Evolutionary conservation across 371 early-diverging fungal genomes (phyloP), one percentile per base, ranked within the genome.

Genomic region (Syncephalastrum sp.): DNA sequence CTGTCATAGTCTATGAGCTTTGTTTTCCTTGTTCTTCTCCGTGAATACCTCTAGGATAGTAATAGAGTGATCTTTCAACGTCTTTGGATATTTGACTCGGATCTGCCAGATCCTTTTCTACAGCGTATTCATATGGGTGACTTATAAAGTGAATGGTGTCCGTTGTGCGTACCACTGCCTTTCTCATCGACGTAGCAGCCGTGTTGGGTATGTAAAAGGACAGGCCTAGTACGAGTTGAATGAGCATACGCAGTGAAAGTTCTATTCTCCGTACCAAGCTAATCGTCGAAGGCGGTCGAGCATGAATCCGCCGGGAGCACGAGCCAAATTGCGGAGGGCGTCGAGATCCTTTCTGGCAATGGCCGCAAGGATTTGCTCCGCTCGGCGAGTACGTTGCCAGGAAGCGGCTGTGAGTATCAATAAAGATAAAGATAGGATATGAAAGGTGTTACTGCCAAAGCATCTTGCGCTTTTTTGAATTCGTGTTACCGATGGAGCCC

Each of bases 131-230:
- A 47, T 14, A n/a, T 48, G 15, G 45, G 12, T n/a, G 23, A 50
- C 24, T 24, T 1, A 50, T 2, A 6, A 7, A 4, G 25, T 27
- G n/a, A 50, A 25, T 23, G 12, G 4, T 1, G 17, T 13, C 0
- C 3, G 25, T 13, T 4, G 14, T n/a, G 14, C 52, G 54, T 70
- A 76, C 80, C 77, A 47, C 70, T 74, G 25, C 77, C 77, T 59
- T 77, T 74, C 48, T 80, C 80, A 45, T 71, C 71, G 12, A 80
- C 51, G 61, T 77, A 80, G 44, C 64, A 64, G 25, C 80, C 80
- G 61, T 80, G 69, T 38, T 76, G 72, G n/a, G 80, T 77, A 54
- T 73, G 80, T 42, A 80, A 46, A 53, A 80, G 60, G n/a, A 76
- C 66, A 16, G 80, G 80, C 80, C 80, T 79, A 16, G 3, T 14